Conservation (phyloP, 192 early-diverging fungal species). For the Phlyctochytrium planicorne region DNA sequence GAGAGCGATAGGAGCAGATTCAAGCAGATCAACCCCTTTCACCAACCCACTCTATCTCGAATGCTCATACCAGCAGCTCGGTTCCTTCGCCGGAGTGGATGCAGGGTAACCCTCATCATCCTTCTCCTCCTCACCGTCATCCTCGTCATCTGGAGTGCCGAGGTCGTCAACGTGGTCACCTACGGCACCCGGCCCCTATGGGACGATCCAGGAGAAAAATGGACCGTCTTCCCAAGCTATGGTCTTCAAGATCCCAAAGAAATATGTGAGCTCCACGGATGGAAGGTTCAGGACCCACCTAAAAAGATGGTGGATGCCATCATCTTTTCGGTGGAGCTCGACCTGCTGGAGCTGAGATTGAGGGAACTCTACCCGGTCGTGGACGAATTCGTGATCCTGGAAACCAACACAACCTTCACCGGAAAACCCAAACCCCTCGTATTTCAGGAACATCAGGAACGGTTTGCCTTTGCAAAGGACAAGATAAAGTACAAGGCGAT, state of each 20-base stretch:
- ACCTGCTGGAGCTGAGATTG: constrained; percentile 58
- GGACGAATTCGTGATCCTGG: constrained; percentile 61
- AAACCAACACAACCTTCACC: constrained; percentile 56
- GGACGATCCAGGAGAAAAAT: constrained; percentile 8
- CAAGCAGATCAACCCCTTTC: neutral
- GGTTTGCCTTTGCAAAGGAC: constrained; percentile 53
- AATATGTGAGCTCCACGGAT: constrained; percentile 51
- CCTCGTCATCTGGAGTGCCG: neutral
- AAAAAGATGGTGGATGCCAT: constrained; percentile 55
- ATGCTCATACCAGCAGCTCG: neutral
- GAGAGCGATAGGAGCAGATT: neutral
- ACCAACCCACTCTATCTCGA: neutral
- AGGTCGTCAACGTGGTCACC: constrained; percentile 8
- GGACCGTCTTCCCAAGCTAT: neutral
- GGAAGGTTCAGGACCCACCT: constrained; percentile 25
- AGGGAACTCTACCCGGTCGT: constrained; percentile 56
- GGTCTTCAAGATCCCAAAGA: neutral
- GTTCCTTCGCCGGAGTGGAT: neutral
- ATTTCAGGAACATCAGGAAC: constrained; percentile 43
- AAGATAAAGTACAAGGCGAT: constrained; percentile 51
- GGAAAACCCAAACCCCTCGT: constrained; percentile 47
- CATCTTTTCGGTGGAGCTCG: constrained; percentile 63
- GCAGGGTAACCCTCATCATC: neutral
- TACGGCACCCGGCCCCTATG: constrained; percentile 27
- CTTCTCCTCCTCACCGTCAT: constrained; percentile 7